Conservation (phyloP, 331 rosid species). For the Ulmus americana region DNA sequence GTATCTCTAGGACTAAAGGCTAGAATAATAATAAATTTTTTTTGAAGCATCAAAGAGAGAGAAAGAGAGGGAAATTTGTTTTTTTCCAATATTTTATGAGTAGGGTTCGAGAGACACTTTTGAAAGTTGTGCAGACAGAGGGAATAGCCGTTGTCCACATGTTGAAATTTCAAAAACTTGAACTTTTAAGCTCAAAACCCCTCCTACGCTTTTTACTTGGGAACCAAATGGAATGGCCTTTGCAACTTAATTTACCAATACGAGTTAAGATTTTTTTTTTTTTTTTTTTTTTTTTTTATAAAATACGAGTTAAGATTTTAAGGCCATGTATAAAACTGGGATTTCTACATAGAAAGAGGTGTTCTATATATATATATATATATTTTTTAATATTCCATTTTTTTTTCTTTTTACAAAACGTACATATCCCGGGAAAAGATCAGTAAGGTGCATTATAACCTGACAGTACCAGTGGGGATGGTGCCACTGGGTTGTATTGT, state of each 20-base stretch:
- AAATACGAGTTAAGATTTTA: background rate
- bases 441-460: background rate
- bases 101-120: conserved; percentile 33
- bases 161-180: conserved; percentile 29
- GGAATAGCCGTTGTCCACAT: conserved; percentile 16
- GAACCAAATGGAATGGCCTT: no score
- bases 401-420: background rate
- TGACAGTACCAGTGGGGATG: conserved; percentile 7
- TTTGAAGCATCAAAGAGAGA: conserved; percentile 35
- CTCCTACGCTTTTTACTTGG: no score
- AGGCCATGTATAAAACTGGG: no score
- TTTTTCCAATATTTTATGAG: conserved; percentile 26
- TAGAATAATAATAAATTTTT: conserved; percentile 21
- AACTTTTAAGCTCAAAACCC: background rate
- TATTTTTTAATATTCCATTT: background rate
- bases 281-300: no score
- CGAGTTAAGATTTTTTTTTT: background rate
- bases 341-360: no score
- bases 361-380: no score
- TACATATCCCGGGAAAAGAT: conserved; percentile 11
- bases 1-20: conserved; percentile 19
- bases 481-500: background rate
- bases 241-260: background rate
- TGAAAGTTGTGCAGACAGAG: conserved; percentile 44
- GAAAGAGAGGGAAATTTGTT: conserved; percentile 4